Evolutionary conservation across 2,329 filamentous ascomycete genomes (phyloP), one percentile per base, ranked within the genome.

Genomic region (Talaromyces amestolkiae): DNA sequence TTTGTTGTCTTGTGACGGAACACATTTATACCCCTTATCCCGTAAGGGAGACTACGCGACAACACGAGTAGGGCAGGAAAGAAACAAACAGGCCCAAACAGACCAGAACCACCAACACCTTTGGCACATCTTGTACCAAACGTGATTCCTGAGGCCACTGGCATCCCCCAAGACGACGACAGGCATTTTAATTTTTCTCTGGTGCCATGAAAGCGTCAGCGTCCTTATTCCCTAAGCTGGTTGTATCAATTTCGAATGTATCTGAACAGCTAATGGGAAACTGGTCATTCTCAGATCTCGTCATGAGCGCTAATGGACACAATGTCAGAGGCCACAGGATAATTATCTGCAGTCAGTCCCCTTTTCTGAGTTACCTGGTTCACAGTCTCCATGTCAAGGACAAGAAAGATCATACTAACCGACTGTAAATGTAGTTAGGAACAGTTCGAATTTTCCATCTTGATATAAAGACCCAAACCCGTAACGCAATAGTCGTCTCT

Each of bases 261-360:
- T 49, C 9, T 35, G 4, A 31, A 24, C 31, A 62, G 59, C 45
- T 62, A 39, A 31, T 53, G 33, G 17, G 15, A 41, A 9, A 41
- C n/a, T n/a, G 59, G 22, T 22, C 15, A 39, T 62, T 53, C 13
- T 53, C 45, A 4, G 45, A 62, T 62, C 59, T 62, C n/a, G 37
- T 22, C 43, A 62, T 62, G 31, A n/a, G 33, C 10, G 19, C n/a
- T 13, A 51, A 24, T 7, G 31, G 22, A 9, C 8, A 62, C 15
- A 37, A 27, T 15, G 17, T 53, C 31, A 51, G 19, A 31, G 59
- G 24, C 33, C 59, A 62, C 45, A 53, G 3, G 17, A 31, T 62
- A 11, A 35, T 53, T 2, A 19, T 53, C 35, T 51, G 59, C 45
- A 41, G 59, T 19, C 43, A 61, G 59, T 39, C 59, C 2, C 0